Evolutionary conservation across 495 filamentous ascomycete species (phyloP).

Genomic region (Lindgomyces ingoldianus): DNA sequence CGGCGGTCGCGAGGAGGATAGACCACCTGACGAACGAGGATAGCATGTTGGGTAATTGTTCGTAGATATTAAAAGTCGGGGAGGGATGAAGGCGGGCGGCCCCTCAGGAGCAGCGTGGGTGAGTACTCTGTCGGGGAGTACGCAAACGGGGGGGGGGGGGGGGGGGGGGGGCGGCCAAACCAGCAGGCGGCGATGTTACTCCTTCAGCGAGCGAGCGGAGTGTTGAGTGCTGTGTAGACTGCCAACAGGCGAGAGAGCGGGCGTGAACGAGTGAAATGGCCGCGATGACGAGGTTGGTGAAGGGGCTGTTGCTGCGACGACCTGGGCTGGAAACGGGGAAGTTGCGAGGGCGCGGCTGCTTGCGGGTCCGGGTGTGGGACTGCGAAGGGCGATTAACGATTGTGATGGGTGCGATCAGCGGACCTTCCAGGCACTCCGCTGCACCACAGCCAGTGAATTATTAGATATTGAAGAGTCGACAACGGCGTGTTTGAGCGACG

Average conservation of each 20-base stretch:
- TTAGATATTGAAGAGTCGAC: background rate
- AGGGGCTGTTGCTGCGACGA: slow-evolving; percentile 25
- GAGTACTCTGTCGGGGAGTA: slow-evolving; percentile 30
- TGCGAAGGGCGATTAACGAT: slow-evolving; percentile 13
- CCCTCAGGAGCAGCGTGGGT: slow-evolving; percentile 11
- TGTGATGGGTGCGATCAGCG: slow-evolving; percentile 34
- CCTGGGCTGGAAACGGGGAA: slow-evolving; percentile 25
- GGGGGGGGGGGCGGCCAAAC: slow-evolving; percentile 28
- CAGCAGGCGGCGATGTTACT: slow-evolving; percentile 18
- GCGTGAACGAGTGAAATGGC: background rate
- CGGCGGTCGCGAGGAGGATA: slow-evolving; percentile 29
- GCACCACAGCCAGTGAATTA: slow-evolving; percentile 10
- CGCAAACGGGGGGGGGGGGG: slow-evolving; percentile 14
- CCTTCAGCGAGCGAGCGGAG: slow-evolving; percentile 17
- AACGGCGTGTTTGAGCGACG: slow-evolving; percentile 6
- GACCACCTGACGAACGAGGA: slow-evolving; percentile 28
- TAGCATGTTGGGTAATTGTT: slow-evolving; percentile 32
- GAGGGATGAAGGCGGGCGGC: slow-evolving; percentile 5
- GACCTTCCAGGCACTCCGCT: slow-evolving; percentile 24
- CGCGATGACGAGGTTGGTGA: slow-evolving; percentile 4
- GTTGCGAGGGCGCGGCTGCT: slow-evolving; percentile 1
- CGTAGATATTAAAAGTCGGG: background rate
- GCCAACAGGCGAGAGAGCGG: background rate
- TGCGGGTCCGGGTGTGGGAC: slow-evolving; percentile 7
- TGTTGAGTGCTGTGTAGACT: background rate